Percentiles rank a stretch among this genome's conserved stretches.
phyloP scores from a whole-genome alignment of 768 basidiomycete genomes.

The Crucibulum laeve region DNA sequence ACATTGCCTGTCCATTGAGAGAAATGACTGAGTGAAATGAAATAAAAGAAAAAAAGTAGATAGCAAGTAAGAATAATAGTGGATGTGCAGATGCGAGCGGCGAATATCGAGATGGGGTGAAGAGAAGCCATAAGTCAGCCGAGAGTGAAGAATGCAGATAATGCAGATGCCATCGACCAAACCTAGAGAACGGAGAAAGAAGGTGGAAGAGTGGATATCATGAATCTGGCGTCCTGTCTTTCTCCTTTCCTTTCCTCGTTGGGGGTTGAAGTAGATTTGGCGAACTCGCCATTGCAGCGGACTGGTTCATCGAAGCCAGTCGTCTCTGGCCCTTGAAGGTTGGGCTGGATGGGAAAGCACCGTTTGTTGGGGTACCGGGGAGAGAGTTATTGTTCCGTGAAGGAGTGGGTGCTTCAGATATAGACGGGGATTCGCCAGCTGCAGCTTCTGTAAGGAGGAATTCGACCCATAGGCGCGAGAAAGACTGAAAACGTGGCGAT shows the following conservation, averaged over 20 bases:
- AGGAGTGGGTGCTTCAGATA: slow-evolving; percentile 13
- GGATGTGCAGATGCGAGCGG: too few relatives aligned
- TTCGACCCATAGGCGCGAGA: slow-evolving; percentile 97
- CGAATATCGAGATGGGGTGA: too few relatives aligned
- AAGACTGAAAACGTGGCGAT: slow-evolving; percentile 55
- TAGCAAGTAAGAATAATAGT: too few relatives aligned
- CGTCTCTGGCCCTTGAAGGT: slow-evolving; percentile 17
- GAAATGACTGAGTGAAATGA: too few relatives aligned
- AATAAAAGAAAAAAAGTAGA: too few relatives aligned
- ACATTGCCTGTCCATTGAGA: too few relatives aligned
- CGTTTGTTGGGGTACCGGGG: slow-evolving; percentile 25
- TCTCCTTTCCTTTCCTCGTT: slow-evolving; percentile 25
- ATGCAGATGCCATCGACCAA: too few relatives aligned
- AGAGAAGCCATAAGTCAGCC: too few relatives aligned
- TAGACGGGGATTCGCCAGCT: slow-evolving; percentile 28
- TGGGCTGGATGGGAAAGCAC: slow-evolving; percentile 11
- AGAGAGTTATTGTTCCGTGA: slow-evolving; percentile 26
- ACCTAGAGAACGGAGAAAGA: too few relatives aligned
- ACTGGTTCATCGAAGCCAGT: slow-evolving; percentile 23
- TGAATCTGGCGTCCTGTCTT: slow-evolving; percentile 13
- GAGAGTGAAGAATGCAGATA: too few relatives aligned
- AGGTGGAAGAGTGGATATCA: too few relatives aligned
- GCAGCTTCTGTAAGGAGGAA: slow-evolving; percentile 92
- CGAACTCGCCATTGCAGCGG: slow-evolving; percentile 26
- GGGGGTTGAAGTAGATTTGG: slow-evolving; percentile 24